Evolutionary conservation across 257 asterid species (phyloP), one percentile per base, ranked within the genome.

Genomic region (Ehretia macrophylla): DNA sequence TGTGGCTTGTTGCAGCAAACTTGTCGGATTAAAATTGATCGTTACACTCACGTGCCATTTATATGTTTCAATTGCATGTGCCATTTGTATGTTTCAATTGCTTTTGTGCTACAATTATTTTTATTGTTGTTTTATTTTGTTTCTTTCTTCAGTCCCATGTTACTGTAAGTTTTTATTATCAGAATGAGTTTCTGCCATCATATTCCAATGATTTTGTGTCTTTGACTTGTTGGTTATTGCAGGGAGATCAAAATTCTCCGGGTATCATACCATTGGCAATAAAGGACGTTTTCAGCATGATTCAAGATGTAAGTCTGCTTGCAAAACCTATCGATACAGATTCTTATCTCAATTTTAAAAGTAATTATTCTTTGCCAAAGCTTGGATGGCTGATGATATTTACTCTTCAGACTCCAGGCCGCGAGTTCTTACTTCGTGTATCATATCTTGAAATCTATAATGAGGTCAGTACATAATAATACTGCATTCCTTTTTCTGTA

Each of bases 361-460:
- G 38, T 11, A 6, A 5, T 20, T 10, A 9, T 21, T 12, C 14
- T 51, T 51, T 8, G 32, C 56, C 32, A 20, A 51, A 18, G 56
- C 56, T 11, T 11, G 17, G 17, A 20, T 67, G 58, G 60, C 56
- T 51, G 68, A 65, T 63, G 54, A 38, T 65, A 51, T 60, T 73
- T 73, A 62, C 67, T 59, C 64, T 71, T 59, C 95, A 93, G 99
- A 93, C 99, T 66, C 97, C 99, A 66, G 99, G 97, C 27, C 76
- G 96, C 17, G 99, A 93, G 78, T 93, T 87, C 79, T 79, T 93
- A 72, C 99, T 93, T 69, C 95, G 99, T 16, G 99, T 93, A 22
- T 93, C 99, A 49, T 93, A 89, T 81, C 85, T 93, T 68, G 99
- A 93, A 76, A 93, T 93, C 68, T 93, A 93, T 75, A 93, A 93